Evolutionary conservation across 2,329 filamentous ascomycete genomes (phyloP).

Genomic region (Aspergillus quadricinctus): DNA sequence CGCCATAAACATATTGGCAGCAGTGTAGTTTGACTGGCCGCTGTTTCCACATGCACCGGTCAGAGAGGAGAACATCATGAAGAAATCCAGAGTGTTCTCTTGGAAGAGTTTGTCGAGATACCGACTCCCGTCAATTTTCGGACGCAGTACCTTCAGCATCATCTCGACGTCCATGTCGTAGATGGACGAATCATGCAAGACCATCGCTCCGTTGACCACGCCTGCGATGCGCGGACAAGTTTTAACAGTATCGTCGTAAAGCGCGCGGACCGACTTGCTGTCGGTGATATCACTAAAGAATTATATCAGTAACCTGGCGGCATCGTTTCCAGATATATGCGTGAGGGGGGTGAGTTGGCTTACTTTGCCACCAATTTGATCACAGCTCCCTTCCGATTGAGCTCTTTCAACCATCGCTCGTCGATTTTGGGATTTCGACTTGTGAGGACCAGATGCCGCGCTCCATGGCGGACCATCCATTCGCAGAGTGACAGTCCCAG

Average conservation of each 20-base stretch:
- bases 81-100: constrained; percentile 8
- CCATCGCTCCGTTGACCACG: constrained; percentile 33
- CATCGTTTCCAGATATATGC: too few species aligned
- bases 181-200: constrained; percentile 24
- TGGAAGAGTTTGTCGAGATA: constrained; percentile 6
- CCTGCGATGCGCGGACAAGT: constrained; percentile 30
- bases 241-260: constrained; percentile 14
- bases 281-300: constrained; percentile 6
- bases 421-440: constrained; percentile 21
- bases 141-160: neutral
- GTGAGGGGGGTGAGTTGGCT: too few species aligned
- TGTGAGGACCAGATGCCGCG: constrained; percentile 18
- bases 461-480: constrained; percentile 23
- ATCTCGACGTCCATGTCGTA: neutral
- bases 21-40: constrained; percentile 11
- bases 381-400: neutral
- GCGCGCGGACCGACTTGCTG: constrained; percentile 2
- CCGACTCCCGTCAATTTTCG: constrained; percentile 5
- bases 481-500: constrained; percentile 20
- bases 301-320: neutral
- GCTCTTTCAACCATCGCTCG: constrained; percentile 1
- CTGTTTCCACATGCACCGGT: constrained; percentile 5
- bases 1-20: constrained; percentile 9
- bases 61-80: constrained; percentile 11
- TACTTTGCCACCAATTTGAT: too few species aligned